Evolutionary conservation across 441 rosid genomes (phyloP), one percentile per base, ranked within the genome.

Genomic region (Populus hybrid): DNA sequence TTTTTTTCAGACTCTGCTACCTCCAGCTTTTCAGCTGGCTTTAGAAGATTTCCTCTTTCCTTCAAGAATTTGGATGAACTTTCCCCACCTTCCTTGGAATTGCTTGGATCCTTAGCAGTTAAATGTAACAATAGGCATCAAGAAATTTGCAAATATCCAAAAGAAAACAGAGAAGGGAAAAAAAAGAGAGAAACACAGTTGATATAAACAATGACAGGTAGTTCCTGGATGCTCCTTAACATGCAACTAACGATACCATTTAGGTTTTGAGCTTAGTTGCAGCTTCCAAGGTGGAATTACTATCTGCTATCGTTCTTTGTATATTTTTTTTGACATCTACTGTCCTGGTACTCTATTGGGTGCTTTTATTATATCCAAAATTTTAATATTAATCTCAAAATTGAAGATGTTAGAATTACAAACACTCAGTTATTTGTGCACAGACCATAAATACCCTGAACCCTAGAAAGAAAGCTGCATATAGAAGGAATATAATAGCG

Each of bases 1-100:
- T 75, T 78, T 77, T 84, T 89, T 34, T 84, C 92, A 74, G 87
- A 80, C 9, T 73, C 72, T 50, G 71, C 69, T 69, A 82, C 91
- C 38, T 82, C 93, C 65, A 84, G 79, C 66, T 81, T 90, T 70
- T 79, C 84, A 36, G 81, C 79, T 35, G 81, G 86, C 81, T 85
- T 87, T n/a, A 77, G 81, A 77, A 69, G 73, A 81, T 73, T 84
- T 77, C 46, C 87, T 84, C 80, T 86, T 82, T 79, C 88, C 46
- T 75, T 76, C 36, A 81, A 80, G 79, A 88, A 69, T 72, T 78
- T 81, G 34, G 87, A 79, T 80, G 87, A 79, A 79, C 73, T 80
- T 76, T 84, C 91, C 36, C 50, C 78, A 50, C 75, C 77, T 79
- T 73, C 88, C 74, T 81, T 77, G 65, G 78, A 84, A 24, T 84